These are phyloP conservation scores for Pestalotiopsis sp. DNA, from an alignment of 2,329 filamentous ascomycete genomes.

Conservation along the genomic window DNA sequence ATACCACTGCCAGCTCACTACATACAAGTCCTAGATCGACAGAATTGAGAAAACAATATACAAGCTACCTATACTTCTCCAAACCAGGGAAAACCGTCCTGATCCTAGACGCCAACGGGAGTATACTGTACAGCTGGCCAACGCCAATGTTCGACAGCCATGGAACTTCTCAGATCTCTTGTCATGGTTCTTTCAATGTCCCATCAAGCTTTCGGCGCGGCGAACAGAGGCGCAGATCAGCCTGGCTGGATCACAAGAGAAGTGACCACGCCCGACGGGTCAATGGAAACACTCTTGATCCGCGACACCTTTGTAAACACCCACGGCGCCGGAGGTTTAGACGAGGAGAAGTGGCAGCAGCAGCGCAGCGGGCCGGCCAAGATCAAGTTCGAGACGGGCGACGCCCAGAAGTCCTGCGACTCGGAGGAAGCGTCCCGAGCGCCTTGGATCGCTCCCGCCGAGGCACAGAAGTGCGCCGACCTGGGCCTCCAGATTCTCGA, in stretches of 20 bases:
- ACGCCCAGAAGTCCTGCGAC: background rate
- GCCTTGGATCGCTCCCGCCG: background rate
- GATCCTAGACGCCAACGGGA: too few species aligned
- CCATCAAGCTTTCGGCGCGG: background rate
- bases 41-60: too few species aligned
- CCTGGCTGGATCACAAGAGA: slow-evolving; percentile 3
- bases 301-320: background rate
- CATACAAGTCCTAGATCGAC: too few species aligned
- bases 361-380: background rate
- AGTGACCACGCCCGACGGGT: slow-evolving; percentile 7
- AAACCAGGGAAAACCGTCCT: too few species aligned
- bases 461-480: background rate
- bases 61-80: too few species aligned
- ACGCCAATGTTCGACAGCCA: background rate
- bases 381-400: background rate
- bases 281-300: slow-evolving; percentile 1
- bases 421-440: background rate
- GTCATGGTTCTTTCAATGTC: background rate
- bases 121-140: too few species aligned
- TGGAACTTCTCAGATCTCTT: background rate
- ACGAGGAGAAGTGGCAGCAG: background rate
- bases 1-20: too few species aligned
- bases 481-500: background rate
- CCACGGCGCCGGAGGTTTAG: background rate
- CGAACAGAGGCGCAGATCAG: background rate